Conservation (phyloP, 1,284 basidiomycete genomes). For the Fomes fomentarius region DNA sequence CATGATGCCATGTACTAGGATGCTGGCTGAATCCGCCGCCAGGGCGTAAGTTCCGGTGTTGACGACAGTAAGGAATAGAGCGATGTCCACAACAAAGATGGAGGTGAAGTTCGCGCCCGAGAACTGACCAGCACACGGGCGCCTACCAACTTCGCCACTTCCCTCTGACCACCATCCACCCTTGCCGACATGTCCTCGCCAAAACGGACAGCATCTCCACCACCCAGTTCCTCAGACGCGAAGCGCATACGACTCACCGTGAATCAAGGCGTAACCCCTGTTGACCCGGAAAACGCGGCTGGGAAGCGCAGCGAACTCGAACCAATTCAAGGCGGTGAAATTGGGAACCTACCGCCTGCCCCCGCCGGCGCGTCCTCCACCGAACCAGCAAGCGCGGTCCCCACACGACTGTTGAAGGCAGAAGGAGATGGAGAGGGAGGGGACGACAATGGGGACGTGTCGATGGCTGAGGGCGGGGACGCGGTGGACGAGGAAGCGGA, state of each 20-base stretch:
- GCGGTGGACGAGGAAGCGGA: slow-evolving; percentile 71
- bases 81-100: too few relatives aligned
- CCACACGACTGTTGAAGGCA: slow-evolving; percentile 55
- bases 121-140: neutral
- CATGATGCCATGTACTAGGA: slow-evolving; percentile 31
- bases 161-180: slow-evolving; percentile 9
- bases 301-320: slow-evolving; percentile 80
- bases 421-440: slow-evolving; percentile 71
- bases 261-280: slow-evolving; percentile 64
- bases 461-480: slow-evolving; percentile 73
- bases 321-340: slow-evolving; percentile 68
- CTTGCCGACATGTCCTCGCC: slow-evolving; percentile 49
- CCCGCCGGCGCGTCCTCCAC: slow-evolving; percentile 41
- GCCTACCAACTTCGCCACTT: slow-evolving; percentile 6
- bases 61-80: neutral
- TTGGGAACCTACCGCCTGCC: slow-evolving; percentile 68
- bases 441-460: slow-evolving; percentile 66
- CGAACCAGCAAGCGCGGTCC: slow-evolving; percentile 52
- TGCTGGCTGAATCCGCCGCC: slow-evolving; percentile 1
- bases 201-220: slow-evolving; percentile 72
- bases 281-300: slow-evolving; percentile 73
- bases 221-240: slow-evolving; percentile 54
- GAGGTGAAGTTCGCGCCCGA: neutral
- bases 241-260: slow-evolving; percentile 71
- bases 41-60: neutral